Percentiles rank a stretch among this genome's conserved stretches.
phyloP scores from a whole-genome alignment of 192 early-diverging fungal genomes.

The Lobulomyces angularis region DNA sequence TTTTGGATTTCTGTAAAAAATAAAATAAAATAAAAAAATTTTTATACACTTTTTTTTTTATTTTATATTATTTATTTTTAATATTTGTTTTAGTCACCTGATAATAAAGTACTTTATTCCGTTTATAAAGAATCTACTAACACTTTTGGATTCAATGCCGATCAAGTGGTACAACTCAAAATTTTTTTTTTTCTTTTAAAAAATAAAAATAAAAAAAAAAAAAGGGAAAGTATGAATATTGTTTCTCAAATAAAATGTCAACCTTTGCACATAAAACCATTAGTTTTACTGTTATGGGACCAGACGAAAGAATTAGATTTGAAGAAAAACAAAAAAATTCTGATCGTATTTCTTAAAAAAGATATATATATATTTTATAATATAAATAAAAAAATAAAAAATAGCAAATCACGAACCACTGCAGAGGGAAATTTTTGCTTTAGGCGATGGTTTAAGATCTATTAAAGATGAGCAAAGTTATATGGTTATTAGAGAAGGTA shows the following conservation, averaged over 20 bases:
- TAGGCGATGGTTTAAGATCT: slow-evolving; percentile 40
- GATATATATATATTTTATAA: slow-evolving; percentile 19
- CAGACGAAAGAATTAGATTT: slow-evolving; percentile 11
- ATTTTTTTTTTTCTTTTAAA: too few species aligned
- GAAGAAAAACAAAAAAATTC: slow-evolving; percentile 11
- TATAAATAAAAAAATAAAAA: slow-evolving; percentile 9
- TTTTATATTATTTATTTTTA: not conserved
- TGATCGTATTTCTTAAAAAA: not conserved
- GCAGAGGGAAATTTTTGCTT: slow-evolving; percentile 47
- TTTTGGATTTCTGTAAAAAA: slow-evolving; percentile 36
- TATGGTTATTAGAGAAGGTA: slow-evolving; percentile 44
- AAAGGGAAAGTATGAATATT: slow-evolving; percentile 54
- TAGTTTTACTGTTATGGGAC: slow-evolving; percentile 8
- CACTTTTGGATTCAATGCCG: slow-evolving; percentile 27
- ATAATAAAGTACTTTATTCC: slow-evolving; percentile 10
- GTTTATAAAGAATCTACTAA: slow-evolving; percentile 7
- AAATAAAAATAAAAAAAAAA: too few species aligned
- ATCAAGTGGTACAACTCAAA: too few species aligned
- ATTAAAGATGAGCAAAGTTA: slow-evolving; percentile 64
- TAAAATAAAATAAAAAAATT: not conserved
- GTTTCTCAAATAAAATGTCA: slow-evolving; percentile 67
- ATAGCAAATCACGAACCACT: slow-evolving; percentile 27
- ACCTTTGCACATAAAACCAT: slow-evolving; percentile 22
- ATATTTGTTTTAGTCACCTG: slow-evolving; percentile 9
- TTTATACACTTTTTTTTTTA: not conserved